Evolutionary conservation across 257 asterid genomes (phyloP).

Genomic region (Ilex aquifolium): DNA sequence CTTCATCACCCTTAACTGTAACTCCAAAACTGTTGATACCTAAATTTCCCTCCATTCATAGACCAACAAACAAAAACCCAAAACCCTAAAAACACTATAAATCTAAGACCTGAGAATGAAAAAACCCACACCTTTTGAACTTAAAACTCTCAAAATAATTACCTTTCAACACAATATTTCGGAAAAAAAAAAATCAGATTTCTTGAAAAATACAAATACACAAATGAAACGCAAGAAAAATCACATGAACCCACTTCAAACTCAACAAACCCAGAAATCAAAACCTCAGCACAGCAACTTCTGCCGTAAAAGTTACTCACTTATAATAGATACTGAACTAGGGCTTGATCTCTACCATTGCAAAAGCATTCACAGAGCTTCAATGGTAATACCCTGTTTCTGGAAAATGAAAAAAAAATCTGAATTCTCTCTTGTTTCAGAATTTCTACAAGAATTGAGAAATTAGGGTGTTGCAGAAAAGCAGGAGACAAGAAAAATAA

Average conservation of each 20-base stretch:
- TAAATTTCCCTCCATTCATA: constrained; percentile 21
- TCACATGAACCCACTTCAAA: constrained; percentile 20
- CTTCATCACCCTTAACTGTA: constrained; percentile 50
- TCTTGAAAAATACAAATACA: not conserved
- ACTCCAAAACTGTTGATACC: constrained; percentile 37
- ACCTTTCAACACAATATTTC: not conserved
- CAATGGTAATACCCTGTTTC: constrained; percentile 17
- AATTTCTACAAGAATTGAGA: constrained; percentile 25
- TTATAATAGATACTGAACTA: constrained; percentile 18
- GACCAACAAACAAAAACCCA: constrained; percentile 10
- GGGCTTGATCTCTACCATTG: constrained; percentile 36
- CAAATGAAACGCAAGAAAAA: constrained; percentile 4
- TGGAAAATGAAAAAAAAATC: constrained; percentile 15
- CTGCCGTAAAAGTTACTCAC: constrained; percentile 26
- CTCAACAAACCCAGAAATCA: constrained; percentile 42
- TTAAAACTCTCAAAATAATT: not conserved
- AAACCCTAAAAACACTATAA: constrained; percentile 9
- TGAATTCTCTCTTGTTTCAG: constrained; percentile 20
- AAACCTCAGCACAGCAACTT: constrained; percentile 25
- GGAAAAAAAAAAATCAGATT: not conserved
- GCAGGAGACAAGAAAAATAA: constrained; percentile 31
- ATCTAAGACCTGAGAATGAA: not conserved
- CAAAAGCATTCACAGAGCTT: constrained; percentile 37
- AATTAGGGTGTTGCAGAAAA: constrained; percentile 59
- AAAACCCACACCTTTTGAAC: not conserved